Conservation (phyloP, 805 yeast species). For the Saccharomycopsis sp. region DNA sequence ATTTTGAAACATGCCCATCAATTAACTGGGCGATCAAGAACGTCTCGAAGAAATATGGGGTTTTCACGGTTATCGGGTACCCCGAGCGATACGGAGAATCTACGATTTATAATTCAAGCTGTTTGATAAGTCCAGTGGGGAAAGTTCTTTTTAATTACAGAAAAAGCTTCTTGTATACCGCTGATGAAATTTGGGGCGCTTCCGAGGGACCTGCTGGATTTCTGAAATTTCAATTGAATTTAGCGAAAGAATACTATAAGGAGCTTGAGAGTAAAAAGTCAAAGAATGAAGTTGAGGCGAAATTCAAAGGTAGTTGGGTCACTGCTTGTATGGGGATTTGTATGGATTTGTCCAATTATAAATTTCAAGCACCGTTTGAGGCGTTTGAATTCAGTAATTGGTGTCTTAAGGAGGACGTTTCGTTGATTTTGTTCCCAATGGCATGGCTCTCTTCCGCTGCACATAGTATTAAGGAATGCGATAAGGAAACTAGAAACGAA, state of each 20-base stretch:
- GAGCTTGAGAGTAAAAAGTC: constrained; percentile 11
- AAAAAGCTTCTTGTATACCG: constrained; percentile 67
- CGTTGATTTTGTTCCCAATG: constrained; percentile 69
- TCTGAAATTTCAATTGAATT: constrained; percentile 37
- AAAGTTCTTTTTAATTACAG: constrained; percentile 56
- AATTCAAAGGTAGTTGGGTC: constrained; percentile 23
- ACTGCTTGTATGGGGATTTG: constrained; percentile 74
- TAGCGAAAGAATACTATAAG: constrained; percentile 25
- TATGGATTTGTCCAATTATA: constrained; percentile 88
- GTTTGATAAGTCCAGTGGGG: constrained; percentile 56
- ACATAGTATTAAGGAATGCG: constrained; percentile 15
- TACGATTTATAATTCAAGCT: constrained; percentile 62
- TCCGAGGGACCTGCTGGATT: constrained; percentile 60
- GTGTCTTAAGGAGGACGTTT: constrained; percentile 40
- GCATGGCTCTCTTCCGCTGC: constrained; percentile 71
- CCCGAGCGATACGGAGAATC: constrained; percentile 45
- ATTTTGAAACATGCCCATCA: constrained; percentile 35
- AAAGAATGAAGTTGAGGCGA: neutral
- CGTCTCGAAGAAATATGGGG: constrained; percentile 41
- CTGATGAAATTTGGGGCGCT: constrained; percentile 81
- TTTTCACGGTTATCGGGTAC: constrained; percentile 75
- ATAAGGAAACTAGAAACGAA: neutral
- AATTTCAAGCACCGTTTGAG: constrained; percentile 73
- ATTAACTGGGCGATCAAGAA: constrained; percentile 46
- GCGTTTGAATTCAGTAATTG: constrained; percentile 62